A percentile compares a stretch with the other conserved stretches of the same genome.
Evolutionary conservation across 1,284 basidiomycete species (phyloP).

Genomic region (Afroboletus lepidellus): DNA sequence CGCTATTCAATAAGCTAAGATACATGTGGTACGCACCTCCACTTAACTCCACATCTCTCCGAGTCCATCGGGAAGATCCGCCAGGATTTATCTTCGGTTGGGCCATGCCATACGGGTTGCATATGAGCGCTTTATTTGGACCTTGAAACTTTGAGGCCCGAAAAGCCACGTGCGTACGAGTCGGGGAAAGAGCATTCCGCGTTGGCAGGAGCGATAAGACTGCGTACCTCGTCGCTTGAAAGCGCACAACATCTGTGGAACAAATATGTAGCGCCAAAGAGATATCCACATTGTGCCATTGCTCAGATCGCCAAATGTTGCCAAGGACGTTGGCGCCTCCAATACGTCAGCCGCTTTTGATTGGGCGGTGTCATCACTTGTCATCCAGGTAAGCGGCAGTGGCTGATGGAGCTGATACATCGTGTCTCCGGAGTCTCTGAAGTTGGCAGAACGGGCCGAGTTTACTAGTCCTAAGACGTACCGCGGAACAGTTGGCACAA

Average conservation of each 20-base stretch:
- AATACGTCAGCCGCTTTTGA: not conserved
- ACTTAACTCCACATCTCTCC: not conserved
- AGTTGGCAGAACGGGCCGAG: not conserved
- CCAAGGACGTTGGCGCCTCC: not conserved
- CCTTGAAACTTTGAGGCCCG: no score
- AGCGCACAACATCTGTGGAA: not conserved
- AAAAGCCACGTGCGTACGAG: not conserved
- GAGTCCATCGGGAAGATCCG: not conserved
- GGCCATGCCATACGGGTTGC: not conserved
- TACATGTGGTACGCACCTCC: not conserved
- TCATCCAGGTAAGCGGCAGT: not conserved
- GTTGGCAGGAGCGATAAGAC: no score
- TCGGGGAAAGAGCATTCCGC: not conserved
- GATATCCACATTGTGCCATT: not conserved
- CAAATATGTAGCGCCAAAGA: not conserved
- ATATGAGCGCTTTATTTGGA: not conserved
- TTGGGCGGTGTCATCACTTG: not conserved
- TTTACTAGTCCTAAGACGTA: not conserved
- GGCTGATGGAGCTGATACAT: not conserved
- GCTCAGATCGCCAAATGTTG: not conserved
- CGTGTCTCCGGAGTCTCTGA: no score
- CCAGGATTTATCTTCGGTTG: not conserved
- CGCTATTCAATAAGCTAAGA: not conserved
- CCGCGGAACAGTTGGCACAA: not conserved
- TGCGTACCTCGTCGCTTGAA: not conserved